Evolutionary conservation across 257 asterid genomes (phyloP), one percentile per base, ranked within the genome.

Genomic region (Cinchona pubescens): DNA sequence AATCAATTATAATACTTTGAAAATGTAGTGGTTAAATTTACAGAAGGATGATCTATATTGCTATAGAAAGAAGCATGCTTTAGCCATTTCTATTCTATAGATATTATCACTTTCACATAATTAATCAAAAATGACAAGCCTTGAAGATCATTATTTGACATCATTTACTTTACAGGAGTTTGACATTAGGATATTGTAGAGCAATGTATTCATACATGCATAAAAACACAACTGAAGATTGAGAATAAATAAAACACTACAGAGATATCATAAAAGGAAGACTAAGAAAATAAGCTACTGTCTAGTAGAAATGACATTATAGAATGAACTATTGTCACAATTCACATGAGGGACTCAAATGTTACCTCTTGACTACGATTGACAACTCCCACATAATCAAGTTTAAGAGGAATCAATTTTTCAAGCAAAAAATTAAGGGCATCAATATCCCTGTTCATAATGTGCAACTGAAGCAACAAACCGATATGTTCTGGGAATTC

Each of bases 401-500:
- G 97, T 68, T 89, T 94, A 78, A 95, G 99, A 53, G 98, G 99
- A 81, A 95, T 83, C 75, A 91, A 94, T 88, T 92, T 92, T 59
- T 97, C 99, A 74, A 95, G 99, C 87, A 92, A 87, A 78, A 91
- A 88, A 78, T 95, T 90, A 72, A 90, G 92, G 18, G 97, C 98
- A 85, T 92, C 96, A 75, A 97, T 95, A 67, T 98, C 99, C 74
- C 98, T 86, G 79, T 95, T 97, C 99, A 95, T 95, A 72, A 95
- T 95, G 81, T 95, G 98, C 90, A 95, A 85, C 99, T 95, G 91
- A 59, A 78, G 75, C 69, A 83, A 70, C 82, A 85, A 79, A 76
- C 2, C 37, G 45, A n/a, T 53, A 58, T 46, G 18, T 16, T 32
- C 16, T 55, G 12, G n/a, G 35, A 67, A 53, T 55, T 18, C 43